These are phyloP conservation scores for Solanum appendiculatum DNA, from an alignment of 257 asterid species.

Conservation along the genomic window DNA sequence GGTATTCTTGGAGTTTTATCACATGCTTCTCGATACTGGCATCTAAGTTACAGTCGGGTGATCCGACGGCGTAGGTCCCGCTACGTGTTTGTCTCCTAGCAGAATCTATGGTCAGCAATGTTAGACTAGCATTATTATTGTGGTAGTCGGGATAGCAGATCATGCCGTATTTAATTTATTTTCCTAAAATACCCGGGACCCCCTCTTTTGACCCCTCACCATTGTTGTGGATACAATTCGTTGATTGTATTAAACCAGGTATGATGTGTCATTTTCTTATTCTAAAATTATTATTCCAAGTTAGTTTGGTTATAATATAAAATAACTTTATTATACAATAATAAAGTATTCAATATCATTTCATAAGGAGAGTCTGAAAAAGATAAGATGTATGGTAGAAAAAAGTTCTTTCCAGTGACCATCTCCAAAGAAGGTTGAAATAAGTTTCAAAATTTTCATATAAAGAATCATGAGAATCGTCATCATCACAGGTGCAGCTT, in stretches of 20 bases:
- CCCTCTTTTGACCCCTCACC: not conserved
- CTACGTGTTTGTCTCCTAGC: not conserved
- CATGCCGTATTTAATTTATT: not conserved
- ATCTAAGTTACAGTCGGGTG: not conserved
- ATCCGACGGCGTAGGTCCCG: conserved; percentile 19
- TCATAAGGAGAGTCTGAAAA: rapidly evolving
- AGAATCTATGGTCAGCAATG: not conserved
- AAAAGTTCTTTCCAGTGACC: rapidly evolving
- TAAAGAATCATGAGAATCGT: too few relatives aligned
- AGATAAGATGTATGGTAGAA: rapidly evolving
- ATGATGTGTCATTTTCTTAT: not conserved
- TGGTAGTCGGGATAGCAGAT: conserved; percentile 1
- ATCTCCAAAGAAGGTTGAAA: not conserved
- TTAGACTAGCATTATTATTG: not conserved
- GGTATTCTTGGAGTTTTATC: not conserved
- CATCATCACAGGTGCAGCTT: not conserved
- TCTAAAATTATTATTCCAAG: not conserved
- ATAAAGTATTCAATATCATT: rapidly evolving
- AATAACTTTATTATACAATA: not conserved
- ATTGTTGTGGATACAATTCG: not conserved
- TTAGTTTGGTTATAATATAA: not conserved
- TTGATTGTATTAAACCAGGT: not conserved
- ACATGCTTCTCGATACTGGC: conserved; percentile 3
- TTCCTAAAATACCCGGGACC: conserved; percentile 9
- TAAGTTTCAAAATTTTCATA: too few relatives aligned